These are phyloP conservation scores for Cyclocybe aegerita DNA, from an alignment of 768 basidiomycete species.

Conservation along the genomic window DNA sequence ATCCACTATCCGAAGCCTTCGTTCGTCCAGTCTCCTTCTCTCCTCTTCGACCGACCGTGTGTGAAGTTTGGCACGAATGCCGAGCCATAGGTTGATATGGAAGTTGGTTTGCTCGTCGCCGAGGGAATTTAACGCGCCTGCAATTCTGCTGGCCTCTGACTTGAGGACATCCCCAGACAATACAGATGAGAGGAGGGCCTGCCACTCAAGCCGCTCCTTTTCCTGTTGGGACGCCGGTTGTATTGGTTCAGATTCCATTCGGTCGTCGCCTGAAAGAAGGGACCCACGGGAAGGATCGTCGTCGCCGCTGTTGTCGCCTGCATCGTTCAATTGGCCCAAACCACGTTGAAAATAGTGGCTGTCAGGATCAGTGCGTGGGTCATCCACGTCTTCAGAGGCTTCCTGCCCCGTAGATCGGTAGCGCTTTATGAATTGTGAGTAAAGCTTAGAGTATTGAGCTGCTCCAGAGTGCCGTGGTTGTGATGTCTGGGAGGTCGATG, in stretches of 20 bases:
- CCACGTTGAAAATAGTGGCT: slow-evolving; percentile 79
- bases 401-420: slow-evolving; percentile 65
- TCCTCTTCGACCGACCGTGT: slow-evolving; percentile 83
- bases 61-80: slow-evolving; percentile 83
- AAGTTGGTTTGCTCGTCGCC: slow-evolving; percentile 68
- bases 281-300: slow-evolving; percentile 54
- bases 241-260: slow-evolving; percentile 59
- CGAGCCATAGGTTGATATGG: slow-evolving; percentile 81
- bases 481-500: slow-evolving; percentile 21
- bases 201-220: slow-evolving; percentile 90
- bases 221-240: slow-evolving; percentile 73
- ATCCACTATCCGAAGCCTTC: slow-evolving; percentile 79
- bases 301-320: slow-evolving; percentile 76
- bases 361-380: slow-evolving; percentile 79
- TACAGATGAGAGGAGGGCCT: slow-evolving; percentile 91
- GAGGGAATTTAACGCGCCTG: slow-evolving; percentile 69
- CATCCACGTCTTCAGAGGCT: slow-evolving; percentile 46
- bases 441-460: slow-evolving; percentile 54
- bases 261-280: slow-evolving; percentile 33
- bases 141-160: slow-evolving; percentile 92
- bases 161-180: slow-evolving; percentile 92
- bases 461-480: slow-evolving; percentile 17
- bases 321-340: slow-evolving; percentile 62
- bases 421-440: slow-evolving; percentile 76
- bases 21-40: slow-evolving; percentile 76